A percentile compares a stretch with the other conserved stretches of the same genome.
These are phyloP conservation scores for Stagonosporopsis tanaceti DNA, from an alignment of 2,329 filamentous ascomycete species.

Conservation along the genomic window DNA sequence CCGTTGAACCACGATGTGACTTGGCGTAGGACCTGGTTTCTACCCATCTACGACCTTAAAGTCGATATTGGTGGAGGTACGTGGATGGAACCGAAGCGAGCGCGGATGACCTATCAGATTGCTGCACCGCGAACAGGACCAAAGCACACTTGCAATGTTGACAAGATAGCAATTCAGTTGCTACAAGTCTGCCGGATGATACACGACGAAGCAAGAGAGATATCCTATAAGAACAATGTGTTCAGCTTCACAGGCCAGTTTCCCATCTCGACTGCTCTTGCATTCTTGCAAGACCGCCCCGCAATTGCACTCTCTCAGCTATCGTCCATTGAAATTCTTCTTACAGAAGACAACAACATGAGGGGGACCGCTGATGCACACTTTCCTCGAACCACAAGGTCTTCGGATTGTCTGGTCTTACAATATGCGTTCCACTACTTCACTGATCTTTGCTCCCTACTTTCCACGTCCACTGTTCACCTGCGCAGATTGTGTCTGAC, in stretches of 20 bases:
- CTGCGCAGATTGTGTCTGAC: slow-evolving; percentile 27
- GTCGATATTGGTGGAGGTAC: slow-evolving; percentile 18
- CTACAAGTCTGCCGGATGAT: slow-evolving; percentile 33
- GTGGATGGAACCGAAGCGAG: slow-evolving; percentile 19
- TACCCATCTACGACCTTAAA: slow-evolving; percentile 29
- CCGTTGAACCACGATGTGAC: slow-evolving; percentile 14
- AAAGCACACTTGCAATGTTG: background rate
- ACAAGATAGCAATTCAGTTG: slow-evolving; percentile 18
- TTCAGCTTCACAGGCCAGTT: slow-evolving; percentile 35
- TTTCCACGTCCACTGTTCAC: slow-evolving; percentile 28
- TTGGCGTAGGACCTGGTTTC: slow-evolving; percentile 26
- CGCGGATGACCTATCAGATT: slow-evolving; percentile 35
- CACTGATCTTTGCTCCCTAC: slow-evolving; percentile 29
- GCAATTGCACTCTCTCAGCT: slow-evolving; percentile 23
- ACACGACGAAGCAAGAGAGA: slow-evolving; percentile 29
- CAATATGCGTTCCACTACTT: slow-evolving; percentile 33
- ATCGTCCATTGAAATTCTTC: slow-evolving; percentile 25
- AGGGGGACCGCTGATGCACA: slow-evolving; percentile 23
- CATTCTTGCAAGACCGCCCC: slow-evolving; percentile 34
- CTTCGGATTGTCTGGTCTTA: slow-evolving; percentile 28
- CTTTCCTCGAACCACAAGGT: slow-evolving; percentile 24
- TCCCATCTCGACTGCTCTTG: slow-evolving; percentile 33
- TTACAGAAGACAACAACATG: slow-evolving; percentile 32
- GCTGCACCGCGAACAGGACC: background rate
- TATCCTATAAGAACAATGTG: slow-evolving; percentile 34